A percentile compares a stretch with the other conserved stretches of the same genome.
These are phyloP conservation scores for Linanthus parryae DNA, from an alignment of 148 eudicot species.

Conservation along the genomic window DNA sequence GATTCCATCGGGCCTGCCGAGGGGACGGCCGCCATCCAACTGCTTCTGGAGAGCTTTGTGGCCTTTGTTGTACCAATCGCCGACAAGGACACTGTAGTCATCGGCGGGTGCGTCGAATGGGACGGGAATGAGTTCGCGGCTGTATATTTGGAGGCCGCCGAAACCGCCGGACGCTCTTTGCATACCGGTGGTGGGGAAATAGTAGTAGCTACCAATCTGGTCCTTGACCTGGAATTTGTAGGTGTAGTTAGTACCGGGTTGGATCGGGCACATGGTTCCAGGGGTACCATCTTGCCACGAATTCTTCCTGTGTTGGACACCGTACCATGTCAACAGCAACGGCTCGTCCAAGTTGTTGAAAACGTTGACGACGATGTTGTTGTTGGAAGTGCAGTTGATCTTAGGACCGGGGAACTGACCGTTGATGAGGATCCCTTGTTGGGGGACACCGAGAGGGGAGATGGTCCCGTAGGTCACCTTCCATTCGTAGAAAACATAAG, in stretches of 20 bases:
- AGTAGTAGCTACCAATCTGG: slow-evolving; percentile 27
- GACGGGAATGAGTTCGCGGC: slow-evolving; percentile 49
- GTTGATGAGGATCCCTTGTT: slow-evolving; percentile 25
- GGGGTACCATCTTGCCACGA: slow-evolving; percentile 25
- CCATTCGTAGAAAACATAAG: slow-evolving; percentile 19
- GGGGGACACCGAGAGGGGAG: slow-evolving; percentile 23
- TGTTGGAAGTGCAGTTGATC: slow-evolving; percentile 19
- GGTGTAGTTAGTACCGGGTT: slow-evolving; percentile 24
- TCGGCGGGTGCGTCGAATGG: slow-evolving; percentile 53
- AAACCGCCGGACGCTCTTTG: slow-evolving; percentile 28
- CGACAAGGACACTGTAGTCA: slow-evolving; percentile 48
- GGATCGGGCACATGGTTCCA: slow-evolving; percentile 28
- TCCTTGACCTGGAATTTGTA: slow-evolving; percentile 26
- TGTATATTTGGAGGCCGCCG: slow-evolving; percentile 39
- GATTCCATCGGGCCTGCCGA: slow-evolving; percentile 54
- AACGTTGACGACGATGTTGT: slow-evolving; percentile 18
- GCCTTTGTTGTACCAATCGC: slow-evolving; percentile 57
- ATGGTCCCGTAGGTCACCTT: slow-evolving; percentile 21
- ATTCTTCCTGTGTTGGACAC: slow-evolving; percentile 30
- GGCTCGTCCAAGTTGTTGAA: slow-evolving; percentile 25
- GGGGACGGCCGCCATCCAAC: slow-evolving; percentile 40
- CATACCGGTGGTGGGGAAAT: slow-evolving; percentile 15
- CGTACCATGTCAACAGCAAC: slow-evolving; percentile 17
- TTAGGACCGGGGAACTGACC: slow-evolving; percentile 21
- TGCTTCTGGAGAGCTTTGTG: slow-evolving; percentile 30